Conservation (phyloP, 306 rosid genomes). For the Pyrus pyrifolia region DNA sequence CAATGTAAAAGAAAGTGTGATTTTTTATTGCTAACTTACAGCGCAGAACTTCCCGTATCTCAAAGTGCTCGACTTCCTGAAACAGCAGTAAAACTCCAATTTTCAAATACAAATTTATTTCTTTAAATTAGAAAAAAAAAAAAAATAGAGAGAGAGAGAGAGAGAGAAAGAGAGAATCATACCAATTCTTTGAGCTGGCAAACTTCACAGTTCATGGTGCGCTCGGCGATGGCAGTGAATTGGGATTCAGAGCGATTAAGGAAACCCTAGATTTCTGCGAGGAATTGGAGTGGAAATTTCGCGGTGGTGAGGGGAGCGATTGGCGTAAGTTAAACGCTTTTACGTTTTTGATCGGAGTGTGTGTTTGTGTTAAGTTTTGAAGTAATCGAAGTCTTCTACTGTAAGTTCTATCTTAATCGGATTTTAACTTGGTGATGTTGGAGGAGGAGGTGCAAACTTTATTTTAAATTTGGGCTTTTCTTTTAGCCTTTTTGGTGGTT, state of each 20-base stretch:
- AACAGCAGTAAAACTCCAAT: not conserved
- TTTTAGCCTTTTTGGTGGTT: not conserved
- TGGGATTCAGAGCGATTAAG: not conserved
- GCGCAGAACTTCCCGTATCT: constrained; percentile 90
- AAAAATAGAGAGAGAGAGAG: no score
- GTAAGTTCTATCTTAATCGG: not conserved
- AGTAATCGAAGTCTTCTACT: not conserved
- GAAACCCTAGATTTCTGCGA: constrained; percentile 21
- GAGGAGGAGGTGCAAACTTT: not conserved
- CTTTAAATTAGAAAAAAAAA: not conserved
- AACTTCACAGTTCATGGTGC: constrained; percentile 83
- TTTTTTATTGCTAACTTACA: constrained; percentile 33
- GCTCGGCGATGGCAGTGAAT: not conserved
- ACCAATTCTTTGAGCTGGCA: constrained; percentile 92
- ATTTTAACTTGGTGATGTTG: not conserved
- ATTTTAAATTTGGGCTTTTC: not conserved
- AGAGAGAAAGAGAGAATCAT: not conserved
- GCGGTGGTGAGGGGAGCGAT: not conserved
- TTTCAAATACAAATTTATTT: not conserved
- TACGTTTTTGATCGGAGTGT: not conserved
- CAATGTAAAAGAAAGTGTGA: not conserved
- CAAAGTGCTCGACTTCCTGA: constrained; percentile 84
- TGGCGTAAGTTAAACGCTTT: not conserved
- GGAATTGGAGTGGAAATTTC: not conserved
- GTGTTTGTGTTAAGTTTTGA: not conserved